These are phyloP conservation scores for Hypoxylon sp. DNA, from an alignment of 2,329 filamentous ascomycete genomes.

Conservation along the genomic window DNA sequence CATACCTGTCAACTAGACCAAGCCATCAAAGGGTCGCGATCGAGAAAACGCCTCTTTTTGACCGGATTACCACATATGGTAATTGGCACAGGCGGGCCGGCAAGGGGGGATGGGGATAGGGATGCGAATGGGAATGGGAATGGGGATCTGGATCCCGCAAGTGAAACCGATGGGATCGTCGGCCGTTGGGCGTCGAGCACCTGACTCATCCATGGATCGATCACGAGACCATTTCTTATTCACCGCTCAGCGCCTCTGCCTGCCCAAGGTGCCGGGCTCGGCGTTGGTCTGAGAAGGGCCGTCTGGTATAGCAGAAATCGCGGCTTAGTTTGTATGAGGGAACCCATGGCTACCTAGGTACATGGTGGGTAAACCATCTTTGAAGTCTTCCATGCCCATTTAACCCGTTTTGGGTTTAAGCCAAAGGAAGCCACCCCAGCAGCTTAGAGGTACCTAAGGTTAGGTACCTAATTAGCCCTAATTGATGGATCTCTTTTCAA, in stretches of 20 bases:
- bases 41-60: constrained; percentile 8
- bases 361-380: background rate
- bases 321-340: constrained; percentile 20
- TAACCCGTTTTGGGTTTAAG: constrained; percentile 3
- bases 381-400: background rate
- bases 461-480: constrained; percentile 27
- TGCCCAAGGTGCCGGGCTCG: constrained; percentile 21
- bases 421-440: background rate
- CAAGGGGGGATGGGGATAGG: too few species aligned
- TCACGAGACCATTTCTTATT: constrained; percentile 37
- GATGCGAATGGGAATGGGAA: too few species aligned
- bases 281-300: constrained; percentile 6
- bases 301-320: constrained; percentile 10
- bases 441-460: too few species aligned
- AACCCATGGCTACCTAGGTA: background rate
- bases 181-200: constrained; percentile 32
- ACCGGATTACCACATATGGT: constrained; percentile 28
- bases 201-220: constrained; percentile 31
- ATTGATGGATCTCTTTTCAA: constrained; percentile 4
- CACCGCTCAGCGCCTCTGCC: constrained; percentile 28
- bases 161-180: constrained; percentile 30
- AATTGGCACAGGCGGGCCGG: constrained; percentile 17
- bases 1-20: constrained; percentile 3
- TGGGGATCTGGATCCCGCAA: constrained; percentile 25
- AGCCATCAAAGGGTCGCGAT: constrained; percentile 10